A percentile compares a stretch with the other conserved stretches of the same genome.
These are phyloP conservation scores for Hanseniaspora jakobsenii DNA, from an alignment of 805 yeast species.

Conservation along the genomic window DNA sequence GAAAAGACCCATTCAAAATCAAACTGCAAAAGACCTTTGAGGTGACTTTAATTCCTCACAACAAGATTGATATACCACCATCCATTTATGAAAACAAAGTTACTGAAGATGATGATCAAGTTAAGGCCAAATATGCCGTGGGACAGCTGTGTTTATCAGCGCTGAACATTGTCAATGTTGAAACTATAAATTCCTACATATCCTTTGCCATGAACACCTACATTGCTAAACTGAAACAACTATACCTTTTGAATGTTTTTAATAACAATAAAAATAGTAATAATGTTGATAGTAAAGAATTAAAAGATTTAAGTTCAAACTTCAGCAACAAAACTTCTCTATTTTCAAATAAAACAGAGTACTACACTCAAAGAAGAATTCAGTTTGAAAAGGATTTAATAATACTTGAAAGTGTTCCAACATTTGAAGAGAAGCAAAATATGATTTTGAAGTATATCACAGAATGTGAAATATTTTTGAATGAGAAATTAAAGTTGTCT, in stretches of 20 bases:
- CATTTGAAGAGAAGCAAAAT: slow-evolving; percentile 6
- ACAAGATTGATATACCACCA: slow-evolving; percentile 10
- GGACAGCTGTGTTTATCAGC: slow-evolving; percentile 6
- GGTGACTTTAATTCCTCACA: slow-evolving; percentile 15
- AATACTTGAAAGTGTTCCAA: background rate
- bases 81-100: background rate
- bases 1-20: background rate
- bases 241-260: too few species aligned
- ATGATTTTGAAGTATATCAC: slow-evolving; percentile 1
- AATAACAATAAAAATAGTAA: too few species aligned
- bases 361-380: background rate
- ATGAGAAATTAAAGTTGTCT: background rate
- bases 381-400: background rate
- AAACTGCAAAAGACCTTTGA: background rate
- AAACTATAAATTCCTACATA: background rate
- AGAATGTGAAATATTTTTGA: background rate
- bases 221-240: slow-evolving; percentile 1
- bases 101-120: slow-evolving; percentile 6
- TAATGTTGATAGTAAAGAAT: too few species aligned
- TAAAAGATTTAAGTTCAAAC: too few species aligned
- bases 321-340: too few species aligned
- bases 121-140: background rate
- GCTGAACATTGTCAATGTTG: background rate
- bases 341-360: slow-evolving; percentile 7
- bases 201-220: slow-evolving; percentile 5